Evolutionary conservation across 768 basidiomycete genomes (phyloP), one percentile per base, ranked within the genome.

Genomic region (Cubamyces lactineus): DNA sequence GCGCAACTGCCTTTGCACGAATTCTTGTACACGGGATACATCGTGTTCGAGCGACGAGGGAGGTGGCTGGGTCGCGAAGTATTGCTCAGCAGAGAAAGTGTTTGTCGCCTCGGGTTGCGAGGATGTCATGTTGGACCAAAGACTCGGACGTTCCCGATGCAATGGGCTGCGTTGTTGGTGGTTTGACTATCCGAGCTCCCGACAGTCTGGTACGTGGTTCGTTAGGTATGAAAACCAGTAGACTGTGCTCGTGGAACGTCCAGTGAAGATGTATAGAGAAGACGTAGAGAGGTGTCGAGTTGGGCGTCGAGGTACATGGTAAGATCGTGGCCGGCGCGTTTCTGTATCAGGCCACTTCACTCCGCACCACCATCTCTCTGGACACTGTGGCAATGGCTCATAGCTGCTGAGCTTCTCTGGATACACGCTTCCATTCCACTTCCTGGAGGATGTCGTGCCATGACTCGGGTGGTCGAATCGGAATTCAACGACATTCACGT

Each of bases 51-150:
- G 84, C 8, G 82, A 81, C 1, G 84, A 70, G 1, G 97, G 97
- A 9, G 88, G 86, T 17, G 80, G 81, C 69, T 99, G 95, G 0
- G 92, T 94, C 53, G 84, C 86, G 71, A 97, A 99, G 78, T 98
- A 98, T 2, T 82, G 80, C 65, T 95, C 92, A 24, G 95, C 91
- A 16, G 92, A 94, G 78, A 96, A 96, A 7, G 79, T 62, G 26
- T 45, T 43, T 8, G 57, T 59, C 30, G 21, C 46, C 24, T 65
- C 59, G 39, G 59, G 19, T 53, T 59, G 53, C 17, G 53, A 19
- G 19, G 63, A 56, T 61, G 63, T 43, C 63, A 65, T 65, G 26
- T 19, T 51, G 40, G 9, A 23, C 16, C 26, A 17, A 16, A n/a
- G 45, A 34, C 9, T 34, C 34, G 34, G 34, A 21, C 21, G 45